These are phyloP conservation scores for Saksenaea vasiformis DNA, from an alignment of 371 early-diverging fungal genomes.

Conservation along the genomic window DNA sequence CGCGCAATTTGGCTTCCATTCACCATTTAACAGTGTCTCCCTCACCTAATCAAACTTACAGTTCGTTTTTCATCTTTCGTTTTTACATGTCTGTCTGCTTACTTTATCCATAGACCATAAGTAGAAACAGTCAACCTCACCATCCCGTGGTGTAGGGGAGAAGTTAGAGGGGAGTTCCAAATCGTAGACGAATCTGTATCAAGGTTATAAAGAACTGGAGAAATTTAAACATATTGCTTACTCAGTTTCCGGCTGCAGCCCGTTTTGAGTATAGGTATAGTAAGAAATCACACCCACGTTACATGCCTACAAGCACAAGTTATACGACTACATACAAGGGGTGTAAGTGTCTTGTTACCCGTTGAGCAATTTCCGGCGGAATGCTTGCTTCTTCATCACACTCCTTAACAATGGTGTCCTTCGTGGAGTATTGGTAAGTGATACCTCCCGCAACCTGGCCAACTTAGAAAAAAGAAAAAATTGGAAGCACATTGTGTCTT, in stretches of 20 bases:
- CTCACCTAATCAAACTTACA: slow-evolving; percentile 34
- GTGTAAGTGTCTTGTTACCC: slow-evolving; percentile 21
- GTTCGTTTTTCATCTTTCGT: not conserved
- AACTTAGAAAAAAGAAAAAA: not conserved
- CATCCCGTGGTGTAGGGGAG: slow-evolving; percentile 78
- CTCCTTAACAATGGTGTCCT: slow-evolving; percentile 80
- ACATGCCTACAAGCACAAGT: slow-evolving; percentile 30
- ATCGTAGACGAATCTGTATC: slow-evolving; percentile 76
- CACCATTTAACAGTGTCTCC: slow-evolving; percentile 53
- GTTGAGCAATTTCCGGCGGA: slow-evolving; percentile 52
- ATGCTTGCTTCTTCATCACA: slow-evolving; percentile 91
- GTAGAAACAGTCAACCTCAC: slow-evolving; percentile 87
- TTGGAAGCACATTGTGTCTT: slow-evolving; percentile 11
- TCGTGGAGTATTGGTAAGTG: slow-evolving; percentile 59
- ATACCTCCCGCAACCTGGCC: slow-evolving; percentile 83
- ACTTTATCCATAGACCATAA: slow-evolving; percentile 75
- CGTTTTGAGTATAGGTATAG: slow-evolving; percentile 54
- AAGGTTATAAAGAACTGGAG: not conserved
- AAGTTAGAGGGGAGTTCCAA: slow-evolving; percentile 69
- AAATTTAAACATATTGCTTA: slow-evolving; percentile 21
- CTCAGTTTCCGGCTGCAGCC: slow-evolving; percentile 75
- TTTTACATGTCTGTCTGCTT: too few species aligned
- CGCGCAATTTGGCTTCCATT: slow-evolving; percentile 92
- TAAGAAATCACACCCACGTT: slow-evolving; percentile 74
- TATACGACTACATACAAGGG: not conserved